Conservation (phyloP, 1,139 yeast species). For the Hemisphaericaspora xylanilytica region DNA sequence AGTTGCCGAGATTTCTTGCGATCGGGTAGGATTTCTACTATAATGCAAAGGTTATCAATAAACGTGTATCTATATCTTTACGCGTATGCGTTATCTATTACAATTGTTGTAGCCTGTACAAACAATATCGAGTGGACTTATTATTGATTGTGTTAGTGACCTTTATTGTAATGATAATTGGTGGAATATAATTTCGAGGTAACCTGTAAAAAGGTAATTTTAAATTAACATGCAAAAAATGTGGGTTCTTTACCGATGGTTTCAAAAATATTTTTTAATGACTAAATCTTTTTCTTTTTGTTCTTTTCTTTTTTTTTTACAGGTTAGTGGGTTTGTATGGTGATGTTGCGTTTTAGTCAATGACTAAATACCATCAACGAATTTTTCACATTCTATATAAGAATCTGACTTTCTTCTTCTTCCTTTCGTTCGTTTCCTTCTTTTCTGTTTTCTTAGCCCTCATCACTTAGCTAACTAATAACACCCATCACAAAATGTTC, state of each 20-base stretch:
- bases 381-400: constrained; percentile 2
- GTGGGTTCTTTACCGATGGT: too few species aligned
- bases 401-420: neutral
- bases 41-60: too few species aligned
- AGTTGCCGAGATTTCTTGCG: too few species aligned
- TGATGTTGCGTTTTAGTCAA: too few species aligned
- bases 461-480: neutral
- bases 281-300: neutral
- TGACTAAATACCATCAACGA: too few species aligned
- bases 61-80: too few species aligned
- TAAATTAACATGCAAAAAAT: neutral
- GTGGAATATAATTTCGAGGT: neutral
- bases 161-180: neutral
- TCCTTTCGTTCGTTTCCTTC: neutral
- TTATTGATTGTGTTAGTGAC: neutral
- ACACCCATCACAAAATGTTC: constrained; percentile 51
- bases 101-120: too few species aligned
- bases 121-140: too few species aligned
- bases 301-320: neutral
- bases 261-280: neutral
- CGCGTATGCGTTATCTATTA: too few species aligned
- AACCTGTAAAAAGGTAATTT: neutral
- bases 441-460: neutral
- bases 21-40: too few species aligned
- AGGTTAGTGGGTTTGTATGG: too few species aligned